phyloP scores from a whole-genome alignment of 108 stramenopile genomes.

The Cyclotella kingstonii region DNA sequence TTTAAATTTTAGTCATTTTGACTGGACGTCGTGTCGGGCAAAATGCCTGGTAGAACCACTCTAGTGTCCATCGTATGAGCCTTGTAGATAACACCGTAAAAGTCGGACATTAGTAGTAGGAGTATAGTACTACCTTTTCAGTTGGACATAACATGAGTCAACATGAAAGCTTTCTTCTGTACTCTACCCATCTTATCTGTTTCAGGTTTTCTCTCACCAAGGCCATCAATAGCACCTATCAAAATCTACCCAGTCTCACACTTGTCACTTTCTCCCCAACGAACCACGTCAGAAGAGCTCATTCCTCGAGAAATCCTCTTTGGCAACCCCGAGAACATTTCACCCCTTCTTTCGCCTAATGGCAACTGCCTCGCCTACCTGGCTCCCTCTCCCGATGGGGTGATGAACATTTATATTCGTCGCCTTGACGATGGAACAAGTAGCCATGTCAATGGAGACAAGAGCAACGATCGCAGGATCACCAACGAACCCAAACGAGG shows the following conservation, averaged over 20 bases:
- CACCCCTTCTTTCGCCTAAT: slow-evolving; percentile 49
- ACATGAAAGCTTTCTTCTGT: too few species aligned
- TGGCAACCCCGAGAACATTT: slow-evolving; percentile 58
- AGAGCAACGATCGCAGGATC: slow-evolving; percentile 36
- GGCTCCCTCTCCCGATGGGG: slow-evolving; percentile 46
- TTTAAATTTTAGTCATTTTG: too few species aligned
- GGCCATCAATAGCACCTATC: not conserved
- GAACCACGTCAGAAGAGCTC: slow-evolving; percentile 41
- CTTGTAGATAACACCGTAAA: too few species aligned
- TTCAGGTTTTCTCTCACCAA: too few species aligned
- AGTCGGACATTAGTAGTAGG: too few species aligned
- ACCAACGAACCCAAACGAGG: slow-evolving; percentile 57
- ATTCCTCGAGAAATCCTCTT: slow-evolving; percentile 43
- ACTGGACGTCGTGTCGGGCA: too few species aligned
- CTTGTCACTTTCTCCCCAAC: not conserved
- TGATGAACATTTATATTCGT: slow-evolving; percentile 52
- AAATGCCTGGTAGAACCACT: too few species aligned
- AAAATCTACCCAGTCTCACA: not conserved
- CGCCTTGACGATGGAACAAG: slow-evolving; percentile 13
- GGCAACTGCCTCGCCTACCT: slow-evolving; percentile 47
- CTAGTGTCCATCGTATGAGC: too few species aligned
- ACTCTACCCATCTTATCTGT: too few species aligned
- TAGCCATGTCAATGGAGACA: not conserved
- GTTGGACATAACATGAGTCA: too few species aligned
- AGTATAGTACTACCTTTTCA: too few species aligned